These are phyloP conservation scores for Ceratocystis destructans DNA, from an alignment of 2,329 filamentous ascomycete genomes.

Conservation along the genomic window DNA sequence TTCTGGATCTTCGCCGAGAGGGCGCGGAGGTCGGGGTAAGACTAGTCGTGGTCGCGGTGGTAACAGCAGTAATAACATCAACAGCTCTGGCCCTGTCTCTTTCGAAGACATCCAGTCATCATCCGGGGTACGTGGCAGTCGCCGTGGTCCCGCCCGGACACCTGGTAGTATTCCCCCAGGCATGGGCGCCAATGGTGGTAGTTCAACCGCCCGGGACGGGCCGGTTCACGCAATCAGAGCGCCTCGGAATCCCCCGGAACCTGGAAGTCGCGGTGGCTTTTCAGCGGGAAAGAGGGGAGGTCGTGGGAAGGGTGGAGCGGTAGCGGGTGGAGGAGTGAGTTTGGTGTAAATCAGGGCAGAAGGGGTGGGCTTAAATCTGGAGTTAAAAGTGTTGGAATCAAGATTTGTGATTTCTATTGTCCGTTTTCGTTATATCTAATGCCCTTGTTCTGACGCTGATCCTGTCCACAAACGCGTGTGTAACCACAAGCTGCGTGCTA, in stretches of 20 bases:
- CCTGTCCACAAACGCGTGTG: background rate
- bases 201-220: conserved; percentile 44
- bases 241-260: conserved; percentile 60
- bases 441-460: background rate
- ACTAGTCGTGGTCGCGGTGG: conserved; percentile 32
- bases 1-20: background rate
- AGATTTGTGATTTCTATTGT: background rate
- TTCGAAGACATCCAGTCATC: background rate
- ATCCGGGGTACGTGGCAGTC: background rate
- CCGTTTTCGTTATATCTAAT: background rate
- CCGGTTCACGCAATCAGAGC: conserved; percentile 57
- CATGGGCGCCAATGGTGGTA: conserved; percentile 26
- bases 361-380: background rate
- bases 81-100: background rate
- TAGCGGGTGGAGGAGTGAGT: conserved; percentile 10
- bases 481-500: background rate
- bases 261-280: conserved; percentile 62
- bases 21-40: conserved; percentile 29
- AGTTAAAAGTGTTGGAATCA: background rate
- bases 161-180: conserved; percentile 6
- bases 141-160: background rate
- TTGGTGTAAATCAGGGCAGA: background rate
- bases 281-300: conserved; percentile 28
- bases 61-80: conserved; percentile 1
- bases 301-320: background rate